A percentile compares a stretch with the other conserved stretches of the same genome.
Conservation (phyloP, 352 stramenopile species). For the Globisporangium paddicum region DNA sequence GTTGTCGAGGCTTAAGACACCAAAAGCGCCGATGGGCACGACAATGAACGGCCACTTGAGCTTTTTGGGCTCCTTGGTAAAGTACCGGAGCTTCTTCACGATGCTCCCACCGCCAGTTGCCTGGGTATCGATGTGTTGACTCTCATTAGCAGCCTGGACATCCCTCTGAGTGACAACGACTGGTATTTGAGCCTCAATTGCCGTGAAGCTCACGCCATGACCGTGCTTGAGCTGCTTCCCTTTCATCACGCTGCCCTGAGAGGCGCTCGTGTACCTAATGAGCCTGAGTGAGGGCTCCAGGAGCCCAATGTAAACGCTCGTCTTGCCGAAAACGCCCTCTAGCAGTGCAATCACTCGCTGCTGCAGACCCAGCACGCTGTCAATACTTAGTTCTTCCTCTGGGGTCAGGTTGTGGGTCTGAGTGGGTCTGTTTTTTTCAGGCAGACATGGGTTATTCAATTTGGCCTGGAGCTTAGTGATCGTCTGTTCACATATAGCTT, state of each 20-base stretch:
- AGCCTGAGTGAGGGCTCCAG: constrained; percentile 41
- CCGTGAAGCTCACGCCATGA: constrained; percentile 52
- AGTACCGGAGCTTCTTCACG: constrained; percentile 31
- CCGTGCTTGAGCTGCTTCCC: constrained; percentile 54
- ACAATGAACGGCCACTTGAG: constrained; percentile 63
- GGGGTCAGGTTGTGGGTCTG: constrained; percentile 12
- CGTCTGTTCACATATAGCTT: constrained; percentile 22
- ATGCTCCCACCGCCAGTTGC: too few relatives aligned
- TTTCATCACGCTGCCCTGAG: constrained; percentile 46
- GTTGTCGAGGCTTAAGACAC: constrained; percentile 61
- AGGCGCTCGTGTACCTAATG: constrained; percentile 51
- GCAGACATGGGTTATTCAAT: neutral
- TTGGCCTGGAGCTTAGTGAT: constrained; percentile 1
- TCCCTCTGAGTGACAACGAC: constrained; percentile 35
- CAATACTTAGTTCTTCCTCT: constrained; percentile 36
- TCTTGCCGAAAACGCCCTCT: constrained; percentile 23
- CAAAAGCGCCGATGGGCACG: constrained; percentile 41
- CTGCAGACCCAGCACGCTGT: constrained; percentile 35
- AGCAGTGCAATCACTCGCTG: constrained; percentile 27
- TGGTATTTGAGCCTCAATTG: constrained; percentile 29
- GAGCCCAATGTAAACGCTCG: constrained; percentile 61
- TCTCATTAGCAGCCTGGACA: neutral
- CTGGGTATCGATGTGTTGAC: neutral
- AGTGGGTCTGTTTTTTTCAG: neutral
- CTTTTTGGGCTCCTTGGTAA: constrained; percentile 20